Evolutionary conservation across 768 basidiomycete genomes (phyloP).

Genomic region (Rhodotorula kratochvilovae): DNA sequence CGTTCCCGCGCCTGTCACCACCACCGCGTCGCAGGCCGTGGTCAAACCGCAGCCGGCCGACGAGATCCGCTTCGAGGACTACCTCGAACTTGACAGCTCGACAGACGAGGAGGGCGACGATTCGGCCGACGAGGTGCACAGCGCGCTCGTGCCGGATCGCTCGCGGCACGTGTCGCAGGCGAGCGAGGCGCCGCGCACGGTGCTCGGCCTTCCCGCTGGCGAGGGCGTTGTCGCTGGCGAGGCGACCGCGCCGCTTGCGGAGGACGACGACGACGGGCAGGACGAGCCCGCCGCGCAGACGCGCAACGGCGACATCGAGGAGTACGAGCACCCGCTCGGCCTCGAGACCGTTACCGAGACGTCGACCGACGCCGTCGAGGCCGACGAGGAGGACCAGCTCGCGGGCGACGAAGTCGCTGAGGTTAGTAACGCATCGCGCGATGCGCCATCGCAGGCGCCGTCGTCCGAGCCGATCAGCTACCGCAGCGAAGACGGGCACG

Average conservation of each 20-base stretch:
- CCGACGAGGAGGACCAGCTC: background rate
- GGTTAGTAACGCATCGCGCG: background rate
- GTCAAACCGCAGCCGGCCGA: background rate
- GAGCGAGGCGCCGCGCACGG: background rate
- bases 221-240: background rate
- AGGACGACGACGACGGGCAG: background rate
- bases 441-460: background rate
- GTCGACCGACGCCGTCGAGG: background rate
- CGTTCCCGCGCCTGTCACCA: no score
- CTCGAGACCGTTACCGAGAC: background rate
- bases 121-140: background rate
- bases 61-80: constrained; percentile 25
- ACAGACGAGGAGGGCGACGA: background rate
- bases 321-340: background rate
- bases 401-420: constrained; percentile 1
- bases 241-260: background rate
- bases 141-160: background rate
- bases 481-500: constrained; percentile 12
- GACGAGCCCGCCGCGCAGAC: background rate
- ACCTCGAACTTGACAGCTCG: background rate
- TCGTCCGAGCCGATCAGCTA: constrained; percentile 29
- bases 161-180: background rate
- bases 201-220: constrained; percentile 2
- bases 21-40: background rate
- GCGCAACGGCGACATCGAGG: background rate